Evolutionary conservation across 352 stramenopile species (phyloP).

Genomic region (Phytopythium chamaehyphon): DNA sequence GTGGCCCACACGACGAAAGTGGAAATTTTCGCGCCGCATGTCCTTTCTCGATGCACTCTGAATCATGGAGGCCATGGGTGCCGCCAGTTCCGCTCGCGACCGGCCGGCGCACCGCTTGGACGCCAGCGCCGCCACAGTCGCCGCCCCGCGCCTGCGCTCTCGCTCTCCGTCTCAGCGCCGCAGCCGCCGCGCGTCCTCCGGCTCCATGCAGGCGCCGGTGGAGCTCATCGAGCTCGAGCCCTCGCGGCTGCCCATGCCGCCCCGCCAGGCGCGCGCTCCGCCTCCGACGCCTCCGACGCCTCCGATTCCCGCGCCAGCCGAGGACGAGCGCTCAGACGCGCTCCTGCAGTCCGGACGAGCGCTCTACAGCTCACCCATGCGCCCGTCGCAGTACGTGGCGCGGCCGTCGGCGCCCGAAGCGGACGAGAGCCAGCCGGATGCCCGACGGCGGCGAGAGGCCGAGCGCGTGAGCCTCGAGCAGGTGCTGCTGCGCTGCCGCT

Average conservation of each 20-base stretch:
- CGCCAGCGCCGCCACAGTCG: not conserved
- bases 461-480: conserved; percentile 42
- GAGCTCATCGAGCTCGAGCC: conserved; percentile 7
- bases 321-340: not conserved
- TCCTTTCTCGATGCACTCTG: too few relatives aligned
- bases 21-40: too few relatives aligned
- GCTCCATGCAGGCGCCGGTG: conserved; percentile 1
- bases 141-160: not conserved
- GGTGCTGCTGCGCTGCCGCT: conserved; percentile 46
- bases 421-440: conserved; percentile 1
- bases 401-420: conserved; percentile 5
- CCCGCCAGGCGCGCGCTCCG: conserved; percentile 1
- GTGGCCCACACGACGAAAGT: too few relatives aligned
- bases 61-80: not conserved
- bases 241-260: conserved; percentile 2
- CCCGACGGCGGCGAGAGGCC: conserved; percentile 15
- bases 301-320: not conserved
- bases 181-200: not conserved
- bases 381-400: conserved; percentile 27
- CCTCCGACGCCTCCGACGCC: not conserved
- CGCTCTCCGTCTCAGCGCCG: not conserved
- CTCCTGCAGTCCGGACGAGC: conserved; percentile 22
- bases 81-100: not conserved
- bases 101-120: too few relatives aligned
- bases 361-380: conserved; percentile 32